phyloP scores from a whole-genome alignment of 1,284 basidiomycete species.

The Singerocomus rubriflavus region DNA sequence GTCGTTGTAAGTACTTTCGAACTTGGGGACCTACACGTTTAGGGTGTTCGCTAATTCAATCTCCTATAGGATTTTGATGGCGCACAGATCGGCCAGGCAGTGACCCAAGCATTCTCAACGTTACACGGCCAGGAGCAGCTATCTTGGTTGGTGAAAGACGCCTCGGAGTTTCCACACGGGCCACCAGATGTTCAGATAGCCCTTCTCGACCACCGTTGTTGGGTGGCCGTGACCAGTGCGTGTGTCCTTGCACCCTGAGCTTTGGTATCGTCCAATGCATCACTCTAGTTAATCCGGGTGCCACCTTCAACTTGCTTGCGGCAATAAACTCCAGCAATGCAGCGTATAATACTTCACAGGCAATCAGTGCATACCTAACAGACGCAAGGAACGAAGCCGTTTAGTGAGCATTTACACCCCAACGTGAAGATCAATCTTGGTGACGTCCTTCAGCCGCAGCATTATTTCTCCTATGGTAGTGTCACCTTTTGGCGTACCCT shows the following conservation, averaged over 20 bases:
- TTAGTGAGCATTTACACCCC: slow-evolving; percentile 38
- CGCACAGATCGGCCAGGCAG: slow-evolving; percentile 40
- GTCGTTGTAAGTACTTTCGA: slow-evolving; percentile 33
- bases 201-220: slow-evolving; percentile 41
- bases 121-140: slow-evolving; percentile 27
- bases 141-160: slow-evolving; percentile 39
- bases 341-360: slow-evolving; percentile 36
- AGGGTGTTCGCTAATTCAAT: background rate
- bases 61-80: slow-evolving; percentile 52
- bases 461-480: slow-evolving; percentile 25
- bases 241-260: background rate
- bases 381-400: slow-evolving; percentile 43
- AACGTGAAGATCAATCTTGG: background rate
- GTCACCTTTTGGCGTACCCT: background rate
- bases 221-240: slow-evolving; percentile 44
- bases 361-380: slow-evolving; percentile 35
- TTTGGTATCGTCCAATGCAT: background rate
- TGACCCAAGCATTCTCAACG: slow-evolving; percentile 36
- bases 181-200: slow-evolving; percentile 34
- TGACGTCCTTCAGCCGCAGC: slow-evolving; percentile 21
- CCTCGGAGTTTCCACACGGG: slow-evolving; percentile 43
- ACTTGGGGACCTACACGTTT: background rate
- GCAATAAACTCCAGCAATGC: slow-evolving; percentile 32
- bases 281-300: slow-evolving; percentile 38
- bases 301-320: slow-evolving; percentile 33